phyloP scores from a whole-genome alignment of 176 grass and related monocot genomes.

The Tillandsia fasciculata region DNA sequence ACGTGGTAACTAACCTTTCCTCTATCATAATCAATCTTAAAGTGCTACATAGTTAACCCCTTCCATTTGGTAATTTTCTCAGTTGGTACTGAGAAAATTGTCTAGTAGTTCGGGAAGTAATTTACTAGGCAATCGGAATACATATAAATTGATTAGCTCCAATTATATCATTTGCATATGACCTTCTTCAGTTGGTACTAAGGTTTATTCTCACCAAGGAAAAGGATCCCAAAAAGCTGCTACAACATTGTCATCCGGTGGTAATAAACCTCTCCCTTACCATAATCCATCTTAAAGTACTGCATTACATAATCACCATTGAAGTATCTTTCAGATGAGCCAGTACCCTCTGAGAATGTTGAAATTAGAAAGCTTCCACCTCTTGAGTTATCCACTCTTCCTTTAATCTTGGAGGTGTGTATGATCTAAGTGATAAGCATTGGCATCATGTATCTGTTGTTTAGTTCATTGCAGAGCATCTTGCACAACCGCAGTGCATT shows the following conservation, averaged over 20 bases:
- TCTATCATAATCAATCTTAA: not conserved
- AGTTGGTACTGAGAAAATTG: not conserved
- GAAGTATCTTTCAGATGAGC: not conserved
- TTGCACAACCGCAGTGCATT: not conserved
- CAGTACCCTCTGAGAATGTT: slow-evolving; percentile 3
- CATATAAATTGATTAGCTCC: not conserved
- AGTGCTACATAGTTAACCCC: not conserved
- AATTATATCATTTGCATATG: not conserved
- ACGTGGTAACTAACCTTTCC: not conserved
- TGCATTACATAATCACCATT: not conserved
- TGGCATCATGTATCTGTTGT: not conserved
- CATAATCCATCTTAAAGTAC: not conserved
- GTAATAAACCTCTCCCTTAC: not conserved
- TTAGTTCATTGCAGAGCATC: not conserved
- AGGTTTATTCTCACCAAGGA: not conserved
- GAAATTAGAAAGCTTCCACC: slow-evolving; percentile 5
- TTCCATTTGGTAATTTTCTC: too few species aligned
- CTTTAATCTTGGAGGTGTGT: slow-evolving; percentile 3
- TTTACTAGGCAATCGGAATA: not conserved
- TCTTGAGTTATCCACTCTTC: slow-evolving; percentile 15
- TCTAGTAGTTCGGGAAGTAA: not conserved
- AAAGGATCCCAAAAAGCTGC: not conserved
- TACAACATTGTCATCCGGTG: not conserved
- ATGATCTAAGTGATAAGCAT: not conserved
- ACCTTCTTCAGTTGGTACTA: not conserved